Conservation (phyloP, 179 eudicot genomes). For the Heliamphora pulchella region DNA sequence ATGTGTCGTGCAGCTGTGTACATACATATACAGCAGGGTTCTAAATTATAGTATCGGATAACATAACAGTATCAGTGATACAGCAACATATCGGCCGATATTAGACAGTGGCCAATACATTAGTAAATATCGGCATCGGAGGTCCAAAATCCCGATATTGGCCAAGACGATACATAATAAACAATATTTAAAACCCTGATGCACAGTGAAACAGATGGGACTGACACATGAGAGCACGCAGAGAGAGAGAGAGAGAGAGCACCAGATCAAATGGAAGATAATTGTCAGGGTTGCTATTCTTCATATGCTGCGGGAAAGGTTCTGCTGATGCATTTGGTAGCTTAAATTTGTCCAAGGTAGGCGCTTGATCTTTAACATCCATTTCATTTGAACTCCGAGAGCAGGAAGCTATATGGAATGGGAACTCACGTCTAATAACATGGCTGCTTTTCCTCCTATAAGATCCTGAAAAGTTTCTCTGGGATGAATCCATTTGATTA, state of each 20-base stretch:
- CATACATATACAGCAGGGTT: no score
- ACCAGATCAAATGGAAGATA: constrained; percentile 40
- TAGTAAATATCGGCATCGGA: no score
- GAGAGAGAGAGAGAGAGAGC: constrained; percentile 20
- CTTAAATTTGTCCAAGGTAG: constrained; percentile 27
- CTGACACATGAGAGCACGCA: no score
- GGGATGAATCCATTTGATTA: constrained; percentile 39
- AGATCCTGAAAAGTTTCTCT: constrained; percentile 41
- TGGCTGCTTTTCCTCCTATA: constrained; percentile 43
- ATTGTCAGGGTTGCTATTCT: constrained; percentile 30
- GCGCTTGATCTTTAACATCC: constrained; percentile 31
- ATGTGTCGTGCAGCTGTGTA: no score
- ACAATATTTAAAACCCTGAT: no score
- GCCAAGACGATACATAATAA: no score
- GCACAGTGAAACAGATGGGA: no score
- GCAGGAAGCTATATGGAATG: constrained; percentile 34
- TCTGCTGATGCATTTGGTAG: constrained; percentile 40
- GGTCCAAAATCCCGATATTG: no score
- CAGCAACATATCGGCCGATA: no score
- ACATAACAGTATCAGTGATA: no score
- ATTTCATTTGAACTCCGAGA: constrained; percentile 34
- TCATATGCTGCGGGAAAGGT: constrained; percentile 33
- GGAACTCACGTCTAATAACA: constrained; percentile 40
- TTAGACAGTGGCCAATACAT: no score
- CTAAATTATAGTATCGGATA: no score